Evolutionary conservation across 2,329 filamentous ascomycete species (phyloP), one percentile per base, ranked within the genome.

Genomic region (Scedosporium aurantiacum): DNA sequence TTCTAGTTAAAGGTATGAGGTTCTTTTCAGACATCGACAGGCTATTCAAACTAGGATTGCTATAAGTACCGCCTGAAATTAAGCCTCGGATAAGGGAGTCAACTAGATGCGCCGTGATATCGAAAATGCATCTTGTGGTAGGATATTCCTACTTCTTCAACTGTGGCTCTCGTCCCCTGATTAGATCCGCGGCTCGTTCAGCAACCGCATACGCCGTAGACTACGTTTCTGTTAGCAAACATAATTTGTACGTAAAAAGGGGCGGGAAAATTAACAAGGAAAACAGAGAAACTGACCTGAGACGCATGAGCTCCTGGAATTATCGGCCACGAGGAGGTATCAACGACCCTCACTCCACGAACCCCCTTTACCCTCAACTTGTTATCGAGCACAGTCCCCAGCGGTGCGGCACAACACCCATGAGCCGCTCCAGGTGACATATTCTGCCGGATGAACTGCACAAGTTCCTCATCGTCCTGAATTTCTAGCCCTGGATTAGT

Each of bases 391-490:
- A 54, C 50, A 14, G 50, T 54, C 2, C 50, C 50, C 50, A 54
- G 5, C 21, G 50, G 50, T 27, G 8, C 50, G 18, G 18, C 16
- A 54, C 50, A 54, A 27, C 50, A 54, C 18, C 18, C 50, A 23
- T 54, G 50, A 3, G 50, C 50, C 12, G 18, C 50, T 23, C 50
- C 50, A 21, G 67, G 66, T n/a, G 63, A 64, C 27, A 68, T 28
- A n/a, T 63, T 58, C 1, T 57, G 32, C 16, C 63, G 41, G n/a
- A 68, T 59, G 52, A 63, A 68, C 3, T 60, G 57, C 63, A 62
- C 67, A 21, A 76, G 45, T 41, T 72, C 71, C 25, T 70, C 72
- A 41, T 75, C 72, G 28, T 65, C 65, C 50, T 68, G 68, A 6
- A 71, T 64, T 10, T 65, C 65, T 8, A 67, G 57, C 5, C 71